Evolutionary conservation across 1,139 yeast species (phyloP).

Genomic region (Geotrichum candidum): DNA sequence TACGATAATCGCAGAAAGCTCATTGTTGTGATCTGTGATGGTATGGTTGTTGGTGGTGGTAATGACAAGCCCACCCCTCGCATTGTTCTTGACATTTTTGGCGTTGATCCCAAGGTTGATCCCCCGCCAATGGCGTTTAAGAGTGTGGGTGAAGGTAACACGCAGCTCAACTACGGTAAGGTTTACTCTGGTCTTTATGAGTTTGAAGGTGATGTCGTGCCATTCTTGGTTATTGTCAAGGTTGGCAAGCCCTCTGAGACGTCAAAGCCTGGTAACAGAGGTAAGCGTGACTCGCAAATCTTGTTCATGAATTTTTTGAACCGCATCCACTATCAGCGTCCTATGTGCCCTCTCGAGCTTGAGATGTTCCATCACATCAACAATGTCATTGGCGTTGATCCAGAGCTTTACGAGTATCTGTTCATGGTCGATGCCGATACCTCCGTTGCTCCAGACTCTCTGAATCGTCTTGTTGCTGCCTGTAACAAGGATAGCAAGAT

Average conservation of each 20-base stretch:
- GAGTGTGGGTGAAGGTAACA: conserved; percentile 38
- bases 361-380: conserved; percentile 40
- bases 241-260: conserved; percentile 37
- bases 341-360: conserved; percentile 40
- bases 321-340: conserved; percentile 36
- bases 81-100: conserved; percentile 39
- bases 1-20: conserved; percentile 39
- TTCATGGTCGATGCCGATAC: conserved; percentile 42
- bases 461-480: conserved; percentile 37
- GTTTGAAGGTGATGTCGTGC: conserved; percentile 38
- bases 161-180: conserved; percentile 38
- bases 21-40: conserved; percentile 38
- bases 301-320: conserved; percentile 39
- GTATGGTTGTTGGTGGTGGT: conserved; percentile 40
- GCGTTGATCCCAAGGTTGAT: conserved; percentile 36
- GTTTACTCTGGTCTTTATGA: conserved; percentile 40
- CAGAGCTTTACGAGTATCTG: conserved; percentile 38
- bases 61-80: conserved; percentile 39
- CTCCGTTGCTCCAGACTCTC: conserved; percentile 35
- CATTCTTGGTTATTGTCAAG: conserved; percentile 38
- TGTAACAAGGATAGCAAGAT: conserved; percentile 36
- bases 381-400: conserved; percentile 40
- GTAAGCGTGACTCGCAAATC: conserved; percentile 42
- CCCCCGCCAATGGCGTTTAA: conserved; percentile 37
- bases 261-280: conserved; percentile 39